phyloP scores from a whole-genome alignment of 805 yeast species.

The Huiozyma sinensis region DNA sequence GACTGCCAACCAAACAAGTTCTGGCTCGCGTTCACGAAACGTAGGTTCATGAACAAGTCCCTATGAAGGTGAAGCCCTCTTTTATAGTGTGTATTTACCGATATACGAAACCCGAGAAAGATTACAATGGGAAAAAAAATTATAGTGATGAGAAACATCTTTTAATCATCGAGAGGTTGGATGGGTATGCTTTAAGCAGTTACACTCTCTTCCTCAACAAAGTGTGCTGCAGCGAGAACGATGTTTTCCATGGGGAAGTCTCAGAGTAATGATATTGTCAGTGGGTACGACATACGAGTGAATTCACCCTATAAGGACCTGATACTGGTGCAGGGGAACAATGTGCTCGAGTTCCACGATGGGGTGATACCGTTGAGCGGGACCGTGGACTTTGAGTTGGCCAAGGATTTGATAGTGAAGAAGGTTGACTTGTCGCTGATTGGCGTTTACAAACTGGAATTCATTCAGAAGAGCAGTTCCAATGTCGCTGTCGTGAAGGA shows the following conservation, averaged over 20 bases:
- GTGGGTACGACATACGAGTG: slow-evolving; percentile 27
- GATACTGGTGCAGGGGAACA: slow-evolving; percentile 56
- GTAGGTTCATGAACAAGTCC: slow-evolving; percentile 86
- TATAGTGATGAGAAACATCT: too few relatives aligned
- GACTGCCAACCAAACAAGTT: slow-evolving; percentile 58
- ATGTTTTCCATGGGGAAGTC: slow-evolving; percentile 4
- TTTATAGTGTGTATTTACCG: neutral
- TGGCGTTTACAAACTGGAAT: slow-evolving; percentile 52
- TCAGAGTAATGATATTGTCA: slow-evolving; percentile 6
- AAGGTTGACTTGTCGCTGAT: slow-evolving; percentile 49
- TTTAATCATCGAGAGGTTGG: too few relatives aligned
- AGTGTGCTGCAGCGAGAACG: neutral
- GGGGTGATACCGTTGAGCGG: slow-evolving; percentile 69
- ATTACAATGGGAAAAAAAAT: too few relatives aligned
- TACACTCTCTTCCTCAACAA: too few relatives aligned
- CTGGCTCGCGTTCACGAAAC: slow-evolving; percentile 94
- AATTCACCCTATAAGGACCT: slow-evolving; percentile 44
- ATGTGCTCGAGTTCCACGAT: slow-evolving; percentile 49
- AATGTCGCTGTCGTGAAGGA: slow-evolving; percentile 35
- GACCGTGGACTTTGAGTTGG: slow-evolving; percentile 55
- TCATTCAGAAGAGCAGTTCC: slow-evolving; percentile 31
- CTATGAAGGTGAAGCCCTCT: slow-evolving; percentile 5
- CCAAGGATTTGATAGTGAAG: slow-evolving; percentile 56
- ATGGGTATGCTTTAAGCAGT: too few relatives aligned
- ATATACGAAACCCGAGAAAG: neutral